Evolutionary conservation across 2,329 filamentous ascomycete genomes (phyloP), one percentile per base, ranked within the genome.

Genomic region (Cercospora sp.): DNA sequence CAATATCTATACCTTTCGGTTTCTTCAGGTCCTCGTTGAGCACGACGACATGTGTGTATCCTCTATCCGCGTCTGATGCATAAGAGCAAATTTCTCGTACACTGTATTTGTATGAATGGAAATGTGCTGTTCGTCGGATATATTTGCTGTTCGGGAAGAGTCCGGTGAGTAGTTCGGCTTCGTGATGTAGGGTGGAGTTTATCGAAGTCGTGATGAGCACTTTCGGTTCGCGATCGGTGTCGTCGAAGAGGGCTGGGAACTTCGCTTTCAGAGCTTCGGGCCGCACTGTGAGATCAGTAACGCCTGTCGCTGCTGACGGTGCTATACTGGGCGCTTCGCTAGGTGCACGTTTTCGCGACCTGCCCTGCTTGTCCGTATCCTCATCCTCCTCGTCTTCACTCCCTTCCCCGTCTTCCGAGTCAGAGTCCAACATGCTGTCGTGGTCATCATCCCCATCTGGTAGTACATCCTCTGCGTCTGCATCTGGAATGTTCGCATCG

Each of bases 161-260:
- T 9, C 87, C 86, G 69, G 90, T 91, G 68, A 98, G 86, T 48
- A 93, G 85, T 68, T 91, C 81, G 60, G 93, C 94, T 83, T 97
- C 89, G 69, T 90, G 81, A 83, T 99, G 94, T 12, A 98, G 87
- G 1, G 90, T 94, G 12, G 91, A 93, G 82, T 97, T 94, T 75
- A 97, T 85, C 12, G 89, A 91, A 7, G 95, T 98, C 0, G 95
- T 99, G 76, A 99, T 87, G 45, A 99, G 89, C 71, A 98, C 89
- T 81, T 97, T 97, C 62, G 95, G 94, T 33, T 81, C 68, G 81
- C 80, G 65, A 83, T 60, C 57, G 86, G 59, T 57, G 67, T 63
- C 84, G 31, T 87, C 73, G 80, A 88, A 90, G 26, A 89, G 82
- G 6, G 82, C 80, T 3, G 86, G 88, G 75, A 89, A 90, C 78